These are phyloP conservation scores for Dactylis glomerata DNA, from an alignment of 176 grass and related monocot genomes.

Conservation along the genomic window DNA sequence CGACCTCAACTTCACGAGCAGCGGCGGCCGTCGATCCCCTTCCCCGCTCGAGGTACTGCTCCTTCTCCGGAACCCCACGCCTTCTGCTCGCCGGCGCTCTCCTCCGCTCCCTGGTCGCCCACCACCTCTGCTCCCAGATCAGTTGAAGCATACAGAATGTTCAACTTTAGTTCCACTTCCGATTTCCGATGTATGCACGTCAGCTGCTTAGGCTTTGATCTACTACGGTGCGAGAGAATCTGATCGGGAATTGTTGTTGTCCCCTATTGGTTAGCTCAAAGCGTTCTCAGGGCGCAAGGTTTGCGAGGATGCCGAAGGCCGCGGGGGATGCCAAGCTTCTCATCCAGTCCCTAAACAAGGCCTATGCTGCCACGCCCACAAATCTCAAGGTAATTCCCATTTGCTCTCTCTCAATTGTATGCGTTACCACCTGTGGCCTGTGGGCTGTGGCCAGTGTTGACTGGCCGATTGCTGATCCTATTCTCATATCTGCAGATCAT, in stretches of 20 bases:
- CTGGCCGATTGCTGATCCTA: not conserved
- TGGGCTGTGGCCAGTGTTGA: too few relatives aligned
- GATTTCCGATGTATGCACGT: not conserved
- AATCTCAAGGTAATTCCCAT: slow-evolving; percentile 54
- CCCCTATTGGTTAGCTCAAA: not conserved
- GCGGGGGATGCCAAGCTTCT: slow-evolving; percentile 61
- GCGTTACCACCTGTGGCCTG: too few relatives aligned
- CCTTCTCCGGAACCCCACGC: not conserved
- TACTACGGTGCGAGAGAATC: not conserved
- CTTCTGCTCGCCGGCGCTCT: not conserved
- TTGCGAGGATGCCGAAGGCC: slow-evolving; percentile 55
- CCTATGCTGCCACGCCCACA: slow-evolving; percentile 74
- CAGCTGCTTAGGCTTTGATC: not conserved
- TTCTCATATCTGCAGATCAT: slow-evolving; percentile 58
- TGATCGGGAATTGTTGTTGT: not conserved
- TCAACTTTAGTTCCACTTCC: not conserved
- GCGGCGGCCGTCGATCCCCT: not conserved
- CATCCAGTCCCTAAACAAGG: slow-evolving; percentile 72
- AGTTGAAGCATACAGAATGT: not conserved
- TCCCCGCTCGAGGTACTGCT: not conserved
- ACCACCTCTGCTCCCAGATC: not conserved
- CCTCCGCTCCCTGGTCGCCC: not conserved
- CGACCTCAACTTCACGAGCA: not conserved
- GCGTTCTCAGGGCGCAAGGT: not conserved
- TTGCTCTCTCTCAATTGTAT: not conserved